Percentiles rank a stretch among this genome's conserved stretches.
Conservation (phyloP, 2,329 filamentous ascomycete species). For the Ilyonectria robusta region DNA sequence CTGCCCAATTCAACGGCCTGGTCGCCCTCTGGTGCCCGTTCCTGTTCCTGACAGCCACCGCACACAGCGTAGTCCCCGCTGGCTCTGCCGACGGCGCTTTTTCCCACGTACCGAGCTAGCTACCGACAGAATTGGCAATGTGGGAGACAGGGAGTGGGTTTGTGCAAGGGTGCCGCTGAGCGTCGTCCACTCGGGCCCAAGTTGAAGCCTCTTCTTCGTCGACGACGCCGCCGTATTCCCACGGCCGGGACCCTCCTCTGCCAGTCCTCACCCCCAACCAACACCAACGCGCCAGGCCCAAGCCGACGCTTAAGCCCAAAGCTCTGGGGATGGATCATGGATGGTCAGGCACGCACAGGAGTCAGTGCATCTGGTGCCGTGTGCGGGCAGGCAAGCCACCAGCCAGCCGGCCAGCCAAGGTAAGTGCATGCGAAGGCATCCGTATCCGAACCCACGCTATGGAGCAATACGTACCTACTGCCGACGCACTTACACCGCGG, state of each 20-base stretch:
- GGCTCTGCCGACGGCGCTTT: slow-evolving; percentile 31
- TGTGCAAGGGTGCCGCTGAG: slow-evolving; percentile 35
- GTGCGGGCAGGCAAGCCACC: not conserved
- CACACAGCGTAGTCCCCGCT: slow-evolving; percentile 4
- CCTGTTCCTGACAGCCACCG: slow-evolving; percentile 29
- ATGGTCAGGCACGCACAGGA: not conserved
- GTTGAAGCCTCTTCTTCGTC: slow-evolving; percentile 6
- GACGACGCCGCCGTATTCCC: not conserved
- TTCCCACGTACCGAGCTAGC: slow-evolving; percentile 38
- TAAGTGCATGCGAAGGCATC: no score
- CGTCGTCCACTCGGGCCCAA: not conserved
- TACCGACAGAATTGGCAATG: slow-evolving; percentile 40
- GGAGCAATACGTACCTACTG: no score
- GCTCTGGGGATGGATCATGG: slow-evolving; percentile 4
- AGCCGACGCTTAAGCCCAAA: not conserved
- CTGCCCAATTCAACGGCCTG: not conserved
- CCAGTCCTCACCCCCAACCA: not conserved
- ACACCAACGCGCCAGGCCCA: not conserved
- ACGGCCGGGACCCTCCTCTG: not conserved
- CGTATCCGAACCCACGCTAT: no score
- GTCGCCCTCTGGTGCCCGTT: not conserved
- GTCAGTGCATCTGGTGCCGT: no score
- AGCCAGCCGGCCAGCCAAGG: no score
- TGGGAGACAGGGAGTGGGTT: slow-evolving; percentile 44
- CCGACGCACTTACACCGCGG: not conserved